These are phyloP conservation scores for Stephanodiscus triporus DNA, from an alignment of 108 stramenopile species.

Conservation along the genomic window DNA sequence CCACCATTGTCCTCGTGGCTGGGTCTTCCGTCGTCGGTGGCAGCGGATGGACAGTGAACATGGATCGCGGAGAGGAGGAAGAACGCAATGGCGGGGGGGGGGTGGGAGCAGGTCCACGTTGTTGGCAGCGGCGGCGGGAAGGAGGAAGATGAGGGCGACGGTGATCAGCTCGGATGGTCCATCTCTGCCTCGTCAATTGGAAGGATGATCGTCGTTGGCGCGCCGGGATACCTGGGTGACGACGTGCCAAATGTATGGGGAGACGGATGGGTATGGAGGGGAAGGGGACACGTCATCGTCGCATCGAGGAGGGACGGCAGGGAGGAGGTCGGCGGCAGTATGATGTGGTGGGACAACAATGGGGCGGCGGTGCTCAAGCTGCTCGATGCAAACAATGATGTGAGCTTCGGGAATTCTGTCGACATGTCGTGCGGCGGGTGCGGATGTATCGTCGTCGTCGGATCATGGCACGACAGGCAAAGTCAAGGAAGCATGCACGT, in stretches of 20 bases:
- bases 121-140: neutral
- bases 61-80: neutral
- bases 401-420: slow-evolving; percentile 8
- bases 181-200: neutral
- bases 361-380: neutral
- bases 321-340: neutral
- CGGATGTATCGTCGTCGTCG: neutral
- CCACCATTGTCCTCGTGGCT: no score
- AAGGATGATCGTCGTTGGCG: neutral
- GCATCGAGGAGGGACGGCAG: neutral
- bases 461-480: slow-evolving; percentile 6
- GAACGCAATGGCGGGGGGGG: neutral
- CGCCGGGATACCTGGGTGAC: slow-evolving; percentile 1
- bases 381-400: neutral
- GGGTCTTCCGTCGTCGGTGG: no score
- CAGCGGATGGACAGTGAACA: no score
- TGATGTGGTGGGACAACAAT: no score
- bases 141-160: neutral
- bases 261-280: neutral
- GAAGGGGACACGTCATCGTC: neutral
- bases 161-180: slow-evolving; percentile 9
- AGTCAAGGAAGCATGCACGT: neutral
- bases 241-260: neutral
- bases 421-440: neutral
- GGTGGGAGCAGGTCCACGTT: neutral